Evolutionary conservation across 495 filamentous ascomycete genomes (phyloP).

Genomic region (Extremus antarcticus): DNA sequence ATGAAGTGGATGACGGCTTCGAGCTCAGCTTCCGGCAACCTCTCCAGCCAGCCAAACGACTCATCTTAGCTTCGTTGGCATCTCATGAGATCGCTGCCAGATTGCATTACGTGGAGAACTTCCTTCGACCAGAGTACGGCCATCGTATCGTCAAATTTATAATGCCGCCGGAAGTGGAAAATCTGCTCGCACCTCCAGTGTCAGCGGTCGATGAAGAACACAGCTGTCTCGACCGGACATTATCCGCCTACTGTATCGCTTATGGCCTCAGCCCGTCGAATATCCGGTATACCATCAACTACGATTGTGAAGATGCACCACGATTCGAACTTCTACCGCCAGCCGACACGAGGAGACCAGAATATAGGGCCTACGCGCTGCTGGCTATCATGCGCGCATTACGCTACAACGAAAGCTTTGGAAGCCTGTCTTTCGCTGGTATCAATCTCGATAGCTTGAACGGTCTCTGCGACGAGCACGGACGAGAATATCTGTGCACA

Average conservation of each 20-base stretch:
- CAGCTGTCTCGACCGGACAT: conserved; percentile 67
- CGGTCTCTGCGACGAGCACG: conserved; percentile 48
- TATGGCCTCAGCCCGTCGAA: conserved; percentile 40
- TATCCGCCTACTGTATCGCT: conserved; percentile 76
- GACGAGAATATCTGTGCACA: conserved; percentile 51
- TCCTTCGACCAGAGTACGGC: conserved; percentile 76
- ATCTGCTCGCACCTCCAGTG: conserved; percentile 47
- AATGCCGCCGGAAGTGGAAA: conserved; percentile 52
- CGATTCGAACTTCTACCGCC: conserved; percentile 72
- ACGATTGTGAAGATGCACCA: conserved; percentile 67
- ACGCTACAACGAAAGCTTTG: conserved; percentile 85
- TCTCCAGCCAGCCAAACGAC: conserved; percentile 46
- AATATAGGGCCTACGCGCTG: conserved; percentile 64
- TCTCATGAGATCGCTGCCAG: conserved; percentile 66
- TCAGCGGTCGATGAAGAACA: conserved; percentile 66
- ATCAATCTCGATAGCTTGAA: conserved; percentile 61
- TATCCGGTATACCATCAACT: conserved; percentile 59
- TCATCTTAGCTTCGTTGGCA: conserved; percentile 70
- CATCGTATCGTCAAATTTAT: conserved; percentile 53
- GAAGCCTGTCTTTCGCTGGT: conserved; percentile 69
- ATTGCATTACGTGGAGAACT: conserved; percentile 62
- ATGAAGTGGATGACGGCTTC: conserved; percentile 71
- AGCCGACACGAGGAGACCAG: conserved; percentile 39
- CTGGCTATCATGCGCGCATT: conserved; percentile 78
- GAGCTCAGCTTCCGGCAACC: conserved; percentile 72